Evolutionary conservation across 192 early-diverging fungal species (phyloP).

Genomic region (Entomortierella beljakovae): DNA sequence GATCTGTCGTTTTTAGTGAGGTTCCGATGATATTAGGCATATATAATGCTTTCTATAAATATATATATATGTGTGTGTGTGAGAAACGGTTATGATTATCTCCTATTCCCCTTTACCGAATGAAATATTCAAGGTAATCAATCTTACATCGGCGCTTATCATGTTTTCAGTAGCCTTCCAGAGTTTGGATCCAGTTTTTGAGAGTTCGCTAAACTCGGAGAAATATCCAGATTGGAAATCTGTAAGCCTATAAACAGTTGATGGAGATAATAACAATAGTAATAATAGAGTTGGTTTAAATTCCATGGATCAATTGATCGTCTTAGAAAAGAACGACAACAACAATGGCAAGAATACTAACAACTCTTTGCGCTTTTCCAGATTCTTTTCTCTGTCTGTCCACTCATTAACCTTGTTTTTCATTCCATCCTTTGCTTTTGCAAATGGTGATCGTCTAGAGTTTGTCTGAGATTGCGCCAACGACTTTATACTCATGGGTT

Average conservation of each 20-base stretch:
- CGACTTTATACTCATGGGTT: constrained; percentile 44
- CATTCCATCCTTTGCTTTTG: constrained; percentile 44
- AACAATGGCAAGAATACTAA: constrained; percentile 21
- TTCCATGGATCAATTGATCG: not conserved
- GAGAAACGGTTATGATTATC: not conserved
- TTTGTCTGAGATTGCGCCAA: constrained; percentile 20
- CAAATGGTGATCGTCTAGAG: constrained; percentile 34
- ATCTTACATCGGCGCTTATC: constrained; percentile 57
- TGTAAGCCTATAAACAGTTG: constrained; percentile 27
- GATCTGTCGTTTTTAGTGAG: constrained; percentile 52
- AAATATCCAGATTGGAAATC: constrained; percentile 41
- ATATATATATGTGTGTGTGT: no score
- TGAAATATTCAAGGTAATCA: not conserved
- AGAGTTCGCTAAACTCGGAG: constrained; percentile 51
- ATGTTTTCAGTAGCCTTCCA: constrained; percentile 58
- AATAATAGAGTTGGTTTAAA: constrained; percentile 24
- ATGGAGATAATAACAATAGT: constrained; percentile 42
- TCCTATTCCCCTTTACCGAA: not conserved
- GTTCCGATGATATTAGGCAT: constrained; percentile 66
- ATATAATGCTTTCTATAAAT: constrained; percentile 59
- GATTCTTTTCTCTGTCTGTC: constrained; percentile 62
- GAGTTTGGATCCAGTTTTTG: constrained; percentile 61
- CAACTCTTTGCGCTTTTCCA: constrained; percentile 62
- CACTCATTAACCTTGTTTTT: constrained; percentile 60
- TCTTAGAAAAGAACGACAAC: not conserved